Conservation (phyloP, 139 green algal species). For the Yamagishiella unicocca region DNA sequence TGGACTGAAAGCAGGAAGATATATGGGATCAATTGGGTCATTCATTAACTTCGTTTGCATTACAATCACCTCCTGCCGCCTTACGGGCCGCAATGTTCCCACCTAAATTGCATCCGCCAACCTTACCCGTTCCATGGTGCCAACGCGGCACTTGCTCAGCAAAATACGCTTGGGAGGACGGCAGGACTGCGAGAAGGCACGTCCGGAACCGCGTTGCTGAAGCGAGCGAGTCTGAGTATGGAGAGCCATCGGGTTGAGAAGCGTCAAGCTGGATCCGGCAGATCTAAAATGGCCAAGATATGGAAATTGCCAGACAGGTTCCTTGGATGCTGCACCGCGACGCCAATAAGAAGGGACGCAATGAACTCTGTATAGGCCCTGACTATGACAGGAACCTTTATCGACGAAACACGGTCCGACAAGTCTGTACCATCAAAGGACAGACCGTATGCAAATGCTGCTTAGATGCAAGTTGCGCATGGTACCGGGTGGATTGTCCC, state of each 20-base stretch:
- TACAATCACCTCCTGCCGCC: no score
- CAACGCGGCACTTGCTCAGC: not conserved
- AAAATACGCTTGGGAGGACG: constrained; percentile 10
- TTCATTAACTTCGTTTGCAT: no score
- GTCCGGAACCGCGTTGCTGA: constrained; percentile 28
- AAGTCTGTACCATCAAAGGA: not conserved
- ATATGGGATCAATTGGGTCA: no score
- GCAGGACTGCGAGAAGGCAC: constrained; percentile 24
- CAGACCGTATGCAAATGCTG: no score
- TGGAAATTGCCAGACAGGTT: no score
- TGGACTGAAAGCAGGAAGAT: not conserved
- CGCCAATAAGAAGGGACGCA: no score
- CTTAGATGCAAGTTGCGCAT: no score
- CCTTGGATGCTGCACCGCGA: no score
- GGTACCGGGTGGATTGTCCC: constrained; percentile 16
- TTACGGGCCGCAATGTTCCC: no score
- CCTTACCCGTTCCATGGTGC: not conserved
- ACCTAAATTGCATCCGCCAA: not conserved
- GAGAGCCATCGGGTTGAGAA: constrained; percentile 20
- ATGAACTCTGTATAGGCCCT: no score
- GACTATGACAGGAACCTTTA: no score
- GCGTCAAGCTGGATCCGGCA: not conserved
- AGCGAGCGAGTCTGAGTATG: constrained; percentile 29
- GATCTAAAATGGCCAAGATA: not conserved
- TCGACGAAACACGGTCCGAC: no score